phyloP scores from a whole-genome alignment of 805 yeast genomes.

The Candida peoriensis region DNA sequence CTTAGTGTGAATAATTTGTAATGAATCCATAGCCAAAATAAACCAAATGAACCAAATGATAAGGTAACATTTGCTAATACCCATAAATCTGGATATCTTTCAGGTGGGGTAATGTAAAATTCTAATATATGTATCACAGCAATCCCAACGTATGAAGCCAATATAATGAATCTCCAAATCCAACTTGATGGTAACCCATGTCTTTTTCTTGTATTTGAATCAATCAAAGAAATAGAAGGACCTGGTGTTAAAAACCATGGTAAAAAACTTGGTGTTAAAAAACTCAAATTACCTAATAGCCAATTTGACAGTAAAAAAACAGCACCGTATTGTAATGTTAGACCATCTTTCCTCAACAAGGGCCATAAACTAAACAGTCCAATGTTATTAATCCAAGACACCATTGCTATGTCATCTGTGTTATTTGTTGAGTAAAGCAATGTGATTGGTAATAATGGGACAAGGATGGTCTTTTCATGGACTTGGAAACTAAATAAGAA shows the following conservation, averaged over 20 bases:
- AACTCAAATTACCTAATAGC: slow-evolving; percentile 64
- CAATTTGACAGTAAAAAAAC: slow-evolving; percentile 66
- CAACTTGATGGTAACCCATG: slow-evolving; percentile 43
- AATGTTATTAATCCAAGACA: slow-evolving; percentile 83
- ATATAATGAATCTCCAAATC: slow-evolving; percentile 46
- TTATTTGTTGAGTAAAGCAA: slow-evolving; percentile 51
- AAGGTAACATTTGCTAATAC: slow-evolving; percentile 68
- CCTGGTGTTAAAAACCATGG: slow-evolving; percentile 40
- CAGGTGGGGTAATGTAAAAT: slow-evolving; percentile 44
- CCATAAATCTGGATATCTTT: slow-evolving; percentile 77
- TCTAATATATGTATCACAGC: slow-evolving; percentile 52
- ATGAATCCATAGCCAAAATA: slow-evolving; percentile 82
- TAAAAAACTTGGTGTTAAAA: slow-evolving; percentile 40
- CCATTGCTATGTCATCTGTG: slow-evolving; percentile 59
- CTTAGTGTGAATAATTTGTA: slow-evolving; percentile 37
- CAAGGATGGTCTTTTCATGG: slow-evolving; percentile 86
- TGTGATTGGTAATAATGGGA: slow-evolving; percentile 84
- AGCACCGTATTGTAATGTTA: slow-evolving; percentile 66
- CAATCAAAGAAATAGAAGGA: slow-evolving; percentile 33
- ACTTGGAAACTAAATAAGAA: slow-evolving; percentile 91
- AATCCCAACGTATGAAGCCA: slow-evolving; percentile 49
- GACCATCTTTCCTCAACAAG: slow-evolving; percentile 67
- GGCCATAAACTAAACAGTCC: slow-evolving; percentile 89
- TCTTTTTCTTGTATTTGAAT: slow-evolving; percentile 30
- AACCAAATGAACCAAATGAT: slow-evolving; percentile 67